Evolutionary conservation across 176 grass and related monocot genomes (phyloP).

Genomic region (Oryza australiensis): DNA sequence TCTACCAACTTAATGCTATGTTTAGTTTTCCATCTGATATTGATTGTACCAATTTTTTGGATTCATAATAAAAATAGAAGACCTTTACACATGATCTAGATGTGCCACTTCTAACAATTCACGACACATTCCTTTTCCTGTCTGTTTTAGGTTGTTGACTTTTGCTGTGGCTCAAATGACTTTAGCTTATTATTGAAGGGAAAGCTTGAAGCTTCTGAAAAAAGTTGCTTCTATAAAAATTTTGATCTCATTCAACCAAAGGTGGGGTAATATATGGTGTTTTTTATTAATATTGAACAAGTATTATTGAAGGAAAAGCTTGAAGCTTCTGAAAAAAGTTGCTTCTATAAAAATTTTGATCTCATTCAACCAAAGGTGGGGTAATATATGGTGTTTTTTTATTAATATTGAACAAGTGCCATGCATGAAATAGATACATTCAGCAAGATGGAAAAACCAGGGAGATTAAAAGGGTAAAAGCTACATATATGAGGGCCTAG

Average conservation of each 20-base stretch:
- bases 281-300: constrained; percentile 30
- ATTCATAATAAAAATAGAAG: neutral
- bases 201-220: constrained; percentile 67
- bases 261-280: constrained; percentile 38
- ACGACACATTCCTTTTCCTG: constrained; percentile 2
- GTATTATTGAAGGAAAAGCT: constrained; percentile 87
- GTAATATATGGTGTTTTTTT: constrained; percentile 23
- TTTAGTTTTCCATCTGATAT: neutral
- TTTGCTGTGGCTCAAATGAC: constrained; percentile 96
- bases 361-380: constrained; percentile 77
- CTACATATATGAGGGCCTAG: neutral
- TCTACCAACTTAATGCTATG: neutral
- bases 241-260: constrained; percentile 88
- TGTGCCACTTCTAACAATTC: neutral
- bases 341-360: constrained; percentile 94
- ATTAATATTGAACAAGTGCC: constrained; percentile 11
- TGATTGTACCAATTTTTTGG: neutral
- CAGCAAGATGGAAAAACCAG: neutral
- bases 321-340: constrained; percentile 70
- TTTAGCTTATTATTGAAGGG: constrained; percentile 85
- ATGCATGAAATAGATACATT: neutral
- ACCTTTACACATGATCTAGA: neutral
- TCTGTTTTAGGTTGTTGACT: constrained; percentile 77
- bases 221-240: constrained; percentile 88
- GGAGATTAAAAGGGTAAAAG: neutral